phyloP scores from a whole-genome alignment of 2,329 filamentous ascomycete genomes.

The Phaeosphaeriaceae sp. region DNA sequence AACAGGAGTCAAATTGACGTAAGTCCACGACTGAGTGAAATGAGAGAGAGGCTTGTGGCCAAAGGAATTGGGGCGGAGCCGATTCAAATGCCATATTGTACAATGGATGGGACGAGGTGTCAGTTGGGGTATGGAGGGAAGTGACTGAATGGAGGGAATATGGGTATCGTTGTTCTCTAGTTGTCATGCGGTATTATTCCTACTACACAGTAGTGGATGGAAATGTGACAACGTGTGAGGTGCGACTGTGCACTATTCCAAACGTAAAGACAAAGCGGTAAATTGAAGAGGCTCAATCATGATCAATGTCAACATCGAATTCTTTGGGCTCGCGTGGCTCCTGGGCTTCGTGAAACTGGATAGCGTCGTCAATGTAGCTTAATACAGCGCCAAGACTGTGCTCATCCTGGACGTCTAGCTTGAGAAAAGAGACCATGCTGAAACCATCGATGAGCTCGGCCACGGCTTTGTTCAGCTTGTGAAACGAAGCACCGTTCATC shows the following conservation, averaged over 20 bases:
- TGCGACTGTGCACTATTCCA: too few species aligned
- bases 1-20: constrained; percentile 76
- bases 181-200: too few species aligned
- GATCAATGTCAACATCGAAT: constrained; percentile 17
- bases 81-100: constrained; percentile 76
- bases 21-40: constrained; percentile 72
- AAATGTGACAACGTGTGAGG: too few species aligned
- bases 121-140: constrained; percentile 13
- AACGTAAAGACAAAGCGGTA: too few species aligned
- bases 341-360: constrained; percentile 91
- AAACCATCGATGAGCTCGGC: constrained; percentile 94
- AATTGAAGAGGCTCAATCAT: too few species aligned
- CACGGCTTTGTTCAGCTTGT: constrained; percentile 83
- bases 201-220: too few species aligned
- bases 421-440: constrained; percentile 95
- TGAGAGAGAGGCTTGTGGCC: constrained; percentile 76
- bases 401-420: constrained; percentile 87
- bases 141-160: neutral
- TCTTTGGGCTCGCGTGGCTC: constrained; percentile 81
- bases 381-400: constrained; percentile 85
- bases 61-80: constrained; percentile 69
- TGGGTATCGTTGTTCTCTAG: neutral
- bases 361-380: constrained; percentile 92
- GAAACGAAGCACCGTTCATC: constrained; percentile 83
- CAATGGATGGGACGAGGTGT: constrained; percentile 60